Conservation (phyloP, 2,329 filamentous ascomycete species). For the Calonectria pauciramosa region DNA sequence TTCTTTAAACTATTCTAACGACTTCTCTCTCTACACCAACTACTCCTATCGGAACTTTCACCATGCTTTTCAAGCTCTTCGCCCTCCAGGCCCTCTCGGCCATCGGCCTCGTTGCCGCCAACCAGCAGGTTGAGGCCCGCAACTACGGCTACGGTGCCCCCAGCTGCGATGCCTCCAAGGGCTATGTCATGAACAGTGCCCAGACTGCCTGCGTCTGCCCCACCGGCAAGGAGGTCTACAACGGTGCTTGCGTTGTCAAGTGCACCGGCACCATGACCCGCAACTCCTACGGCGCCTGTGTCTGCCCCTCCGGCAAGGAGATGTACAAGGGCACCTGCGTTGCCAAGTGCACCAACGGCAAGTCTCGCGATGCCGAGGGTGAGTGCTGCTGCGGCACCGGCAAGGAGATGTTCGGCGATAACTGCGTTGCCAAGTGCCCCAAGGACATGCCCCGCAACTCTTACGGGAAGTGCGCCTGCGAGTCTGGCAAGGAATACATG, state of each 20-base stretch:
- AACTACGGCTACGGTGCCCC: background rate
- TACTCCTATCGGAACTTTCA: background rate
- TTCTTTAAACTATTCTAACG: background rate
- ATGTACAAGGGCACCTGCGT: background rate
- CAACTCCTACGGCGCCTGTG: background rate
- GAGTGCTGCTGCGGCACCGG: background rate
- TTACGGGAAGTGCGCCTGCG: background rate
- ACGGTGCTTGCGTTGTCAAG: background rate
- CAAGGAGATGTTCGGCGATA: background rate
- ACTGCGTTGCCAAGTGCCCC: background rate
- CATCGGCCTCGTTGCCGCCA: background rate
- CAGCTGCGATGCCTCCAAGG: background rate
- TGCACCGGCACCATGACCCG: background rate
- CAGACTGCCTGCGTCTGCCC: background rate
- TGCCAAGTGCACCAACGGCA: background rate
- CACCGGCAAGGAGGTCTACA: background rate
- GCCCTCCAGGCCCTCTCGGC: background rate
- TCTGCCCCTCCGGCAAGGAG: background rate
- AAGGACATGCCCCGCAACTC: background rate
- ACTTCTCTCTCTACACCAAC: background rate
- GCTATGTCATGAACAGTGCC: background rate
- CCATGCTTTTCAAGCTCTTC: background rate
- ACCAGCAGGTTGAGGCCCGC: background rate
- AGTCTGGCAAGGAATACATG: background rate
- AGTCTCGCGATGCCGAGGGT: background rate